Conservation (phyloP, 1,139 yeast genomes). For the Kazachstania sp. region DNA sequence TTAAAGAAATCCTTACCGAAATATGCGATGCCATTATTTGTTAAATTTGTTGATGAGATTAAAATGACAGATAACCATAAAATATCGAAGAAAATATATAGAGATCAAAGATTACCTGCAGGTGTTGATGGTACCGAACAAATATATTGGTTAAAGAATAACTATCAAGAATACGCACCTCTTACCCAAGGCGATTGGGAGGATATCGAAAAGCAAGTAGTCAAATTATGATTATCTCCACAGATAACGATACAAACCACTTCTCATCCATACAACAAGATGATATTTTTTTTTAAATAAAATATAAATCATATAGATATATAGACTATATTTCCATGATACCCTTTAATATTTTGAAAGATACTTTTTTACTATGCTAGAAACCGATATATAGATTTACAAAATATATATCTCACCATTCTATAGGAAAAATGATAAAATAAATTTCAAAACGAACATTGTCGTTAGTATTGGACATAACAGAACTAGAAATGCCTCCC, state of each 20-base stretch:
- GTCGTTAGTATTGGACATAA: slow-evolving; percentile 9
- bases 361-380: too few species aligned
- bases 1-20: slow-evolving; percentile 54
- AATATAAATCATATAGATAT: background rate
- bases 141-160: slow-evolving; percentile 60
- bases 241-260: too few species aligned
- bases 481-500: slow-evolving; percentile 9
- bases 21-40: slow-evolving; percentile 80
- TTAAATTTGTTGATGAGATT: slow-evolving; percentile 57
- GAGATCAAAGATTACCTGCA: slow-evolving; percentile 68
- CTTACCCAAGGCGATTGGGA: slow-evolving; percentile 56
- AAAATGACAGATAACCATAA: slow-evolving; percentile 77
- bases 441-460: slow-evolving; percentile 3
- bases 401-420: background rate
- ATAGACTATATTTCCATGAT: background rate
- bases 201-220: slow-evolving; percentile 33
- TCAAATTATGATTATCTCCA: slow-evolving; percentile 18
- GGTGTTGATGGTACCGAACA: slow-evolving; percentile 53
- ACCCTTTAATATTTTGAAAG: background rate
- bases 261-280: too few species aligned
- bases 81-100: slow-evolving; percentile 68
- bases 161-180: slow-evolving; percentile 42
- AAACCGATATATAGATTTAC: background rate
- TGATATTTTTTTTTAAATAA: too few species aligned
- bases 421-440: slow-evolving; percentile 3